Evolutionary conservation across 306 rosid genomes (phyloP), one percentile per base, ranked within the genome.

Genomic region (Trifolium pratense): DNA sequence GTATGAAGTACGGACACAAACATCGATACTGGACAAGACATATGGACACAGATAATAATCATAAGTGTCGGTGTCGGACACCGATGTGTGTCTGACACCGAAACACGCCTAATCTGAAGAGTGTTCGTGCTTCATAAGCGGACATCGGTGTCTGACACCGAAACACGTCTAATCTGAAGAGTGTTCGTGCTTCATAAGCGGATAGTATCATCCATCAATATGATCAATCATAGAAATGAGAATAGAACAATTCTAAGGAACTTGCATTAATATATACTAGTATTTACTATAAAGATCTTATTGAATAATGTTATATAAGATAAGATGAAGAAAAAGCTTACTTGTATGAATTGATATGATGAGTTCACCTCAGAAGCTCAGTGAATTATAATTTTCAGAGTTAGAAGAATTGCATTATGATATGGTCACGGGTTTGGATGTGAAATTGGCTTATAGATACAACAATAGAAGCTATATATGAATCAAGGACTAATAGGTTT

Each of bases 381-480:
- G 74, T 66, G 59, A 74, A 59, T 29, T 26, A 49, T 7, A 21
- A 75, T 73, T 58, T 58, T 32, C 72, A 79, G 60, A 66, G 78
- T 71, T 65, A 60, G 52, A 84, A 79, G 53, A 74, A 73, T 82
- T 39, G 77, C 72, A 68, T 55, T 71, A 48, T 76, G 40, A 60
- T 20, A 78, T 56, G 82, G 51, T 81, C 89, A 86, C 82, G 78
- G 81, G 78, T 63, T 57, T 37, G 25, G 78, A 81, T 80, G 84
- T 88, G 89, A 88, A 56, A 80, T 21, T 40, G 80, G 86, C 58
- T 60, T 56, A n/a, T n/a, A 55, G 75, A 64, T 53, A 70, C 48
- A 81, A 53, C 43, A 68, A 68, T 45, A 37, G 71, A 56, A 34
- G 20, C 26, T 60, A 58, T 40, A 9, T 79, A 43, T 73, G 40